These are phyloP conservation scores for Rhytidiadelphus loreus DNA, from an alignment of 225 moss, liverwort and hornwort species.

Conservation along the genomic window DNA sequence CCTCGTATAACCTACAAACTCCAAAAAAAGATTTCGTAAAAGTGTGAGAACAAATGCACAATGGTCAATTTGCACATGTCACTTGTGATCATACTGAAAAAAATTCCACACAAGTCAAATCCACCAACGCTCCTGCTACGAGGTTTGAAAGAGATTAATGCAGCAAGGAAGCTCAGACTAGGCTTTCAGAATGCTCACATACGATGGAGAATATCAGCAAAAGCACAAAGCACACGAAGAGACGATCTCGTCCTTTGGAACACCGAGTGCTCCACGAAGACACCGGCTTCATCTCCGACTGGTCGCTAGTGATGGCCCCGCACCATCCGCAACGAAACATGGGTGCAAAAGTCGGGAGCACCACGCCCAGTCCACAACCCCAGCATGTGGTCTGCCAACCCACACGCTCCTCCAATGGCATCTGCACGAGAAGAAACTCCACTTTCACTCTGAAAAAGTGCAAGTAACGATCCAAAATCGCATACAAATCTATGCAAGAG, in stretches of 20 bases:
- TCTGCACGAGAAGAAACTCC: not conserved
- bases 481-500: not conserved
- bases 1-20: not conserved
- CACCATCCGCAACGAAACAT: conserved; percentile 90
- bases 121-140: not conserved
- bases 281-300: conserved; percentile 13
- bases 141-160: not conserved
- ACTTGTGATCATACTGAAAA: not conserved
- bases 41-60: not conserved
- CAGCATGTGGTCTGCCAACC: conserved; percentile 74
- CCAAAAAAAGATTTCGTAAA: not conserved
- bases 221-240: conserved; percentile 51
- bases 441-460: not conserved
- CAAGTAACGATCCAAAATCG: not conserved
- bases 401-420: conserved; percentile 16
- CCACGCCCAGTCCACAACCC: conserved; percentile 77
- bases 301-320: conserved; percentile 67
- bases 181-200: conserved; percentile 56
- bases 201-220: conserved; percentile 67
- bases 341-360: conserved; percentile 53
- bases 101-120: not conserved
- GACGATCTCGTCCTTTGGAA: conserved; percentile 48
- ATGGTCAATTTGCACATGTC: not conserved
- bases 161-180: not conserved
- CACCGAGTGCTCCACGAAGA: conserved; percentile 51